These are phyloP conservation scores for Phytopythium ostracodes DNA, from an alignment of 352 stramenopile genomes.

Conservation along the genomic window DNA sequence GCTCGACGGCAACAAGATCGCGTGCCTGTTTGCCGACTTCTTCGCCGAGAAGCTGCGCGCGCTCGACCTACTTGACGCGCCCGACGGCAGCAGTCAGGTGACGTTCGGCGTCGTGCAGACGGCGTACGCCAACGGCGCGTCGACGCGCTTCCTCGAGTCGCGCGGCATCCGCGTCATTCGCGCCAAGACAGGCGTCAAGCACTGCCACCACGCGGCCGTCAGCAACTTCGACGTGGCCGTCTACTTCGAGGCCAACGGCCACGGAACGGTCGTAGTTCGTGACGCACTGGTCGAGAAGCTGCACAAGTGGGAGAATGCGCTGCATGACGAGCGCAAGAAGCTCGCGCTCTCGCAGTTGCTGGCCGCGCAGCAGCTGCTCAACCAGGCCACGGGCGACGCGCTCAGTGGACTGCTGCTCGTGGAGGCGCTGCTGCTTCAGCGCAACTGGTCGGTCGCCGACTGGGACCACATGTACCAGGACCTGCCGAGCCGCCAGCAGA, in stretches of 20 bases:
- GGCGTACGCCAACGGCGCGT: conserved; percentile 98
- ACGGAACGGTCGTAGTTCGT: conserved; percentile 98
- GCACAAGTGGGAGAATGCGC: conserved; percentile 68
- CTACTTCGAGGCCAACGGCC: conserved; percentile 99
- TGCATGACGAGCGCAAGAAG: conserved; percentile 81
- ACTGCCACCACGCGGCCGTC: conserved; percentile 92
- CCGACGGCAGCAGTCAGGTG: conserved; percentile 27
- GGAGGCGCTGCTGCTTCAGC: conserved; percentile 92
- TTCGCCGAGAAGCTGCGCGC: conserved; percentile 88
- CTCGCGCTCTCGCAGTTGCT: conserved; percentile 79
- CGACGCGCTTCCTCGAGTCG: conserved; percentile 86
- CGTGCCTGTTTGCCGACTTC: conserved; percentile 94
- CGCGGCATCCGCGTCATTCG: conserved; percentile 73
- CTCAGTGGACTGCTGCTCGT: conserved; percentile 96
- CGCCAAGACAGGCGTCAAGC: conserved; percentile 98
- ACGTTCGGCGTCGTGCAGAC: conserved; percentile 97
- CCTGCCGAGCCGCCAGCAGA: conserved; percentile 89
- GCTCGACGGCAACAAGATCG: conserved; percentile 98
- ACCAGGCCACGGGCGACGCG: conserved; percentile 97
- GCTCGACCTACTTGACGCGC: conserved; percentile 65
- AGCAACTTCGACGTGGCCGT: conserved; percentile 96
- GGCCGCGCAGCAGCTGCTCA: conserved; percentile 89
- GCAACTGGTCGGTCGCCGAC: conserved; percentile 84
- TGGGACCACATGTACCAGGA: conserved; percentile 96
- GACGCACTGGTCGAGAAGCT: conserved; percentile 84